Percentiles rank a stretch among this genome's conserved stretches.
Evolutionary conservation across 805 yeast species (phyloP).

Genomic region (Saccharomycopsis vini): DNA sequence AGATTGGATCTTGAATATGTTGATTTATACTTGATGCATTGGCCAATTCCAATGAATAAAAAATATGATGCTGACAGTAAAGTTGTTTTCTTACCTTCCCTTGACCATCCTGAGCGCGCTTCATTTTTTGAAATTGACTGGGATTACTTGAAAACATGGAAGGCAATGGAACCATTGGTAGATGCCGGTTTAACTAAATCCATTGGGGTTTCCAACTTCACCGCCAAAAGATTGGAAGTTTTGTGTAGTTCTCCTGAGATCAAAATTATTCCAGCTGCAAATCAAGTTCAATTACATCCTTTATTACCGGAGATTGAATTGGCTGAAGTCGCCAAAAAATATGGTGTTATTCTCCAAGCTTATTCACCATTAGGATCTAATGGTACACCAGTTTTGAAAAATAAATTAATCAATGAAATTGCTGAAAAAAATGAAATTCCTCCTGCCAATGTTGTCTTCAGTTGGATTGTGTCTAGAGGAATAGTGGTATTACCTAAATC

Average conservation of each 20-base stretch:
- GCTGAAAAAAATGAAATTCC: constrained; percentile 35
- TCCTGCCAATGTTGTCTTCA: constrained; percentile 35
- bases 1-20: constrained; percentile 72
- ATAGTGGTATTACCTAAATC: constrained; percentile 58
- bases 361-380: constrained; percentile 37
- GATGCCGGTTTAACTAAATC: constrained; percentile 25
- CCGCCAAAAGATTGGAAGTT: constrained; percentile 25
- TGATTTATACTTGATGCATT: constrained; percentile 80
- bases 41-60: constrained; percentile 78
- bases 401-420: constrained; percentile 33
- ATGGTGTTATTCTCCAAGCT: constrained; percentile 33
- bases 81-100: no score
- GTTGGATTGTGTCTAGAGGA: constrained; percentile 39
- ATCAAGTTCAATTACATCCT: constrained; percentile 43
- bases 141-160: constrained; percentile 33
- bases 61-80: no score
- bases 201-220: constrained; percentile 42
- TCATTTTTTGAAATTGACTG: neutral
- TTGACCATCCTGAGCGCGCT: no score
- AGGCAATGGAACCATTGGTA: constrained; percentile 32
- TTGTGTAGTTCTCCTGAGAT: constrained; percentile 33
- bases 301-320: constrained; percentile 34
- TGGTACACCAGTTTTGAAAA: constrained; percentile 31
- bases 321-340: constrained; percentile 25
- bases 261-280: constrained; percentile 35